Percentiles rank a stretch among this genome's conserved stretches.
These are phyloP conservation scores for Silene vulgaris DNA, from an alignment of 179 eudicot species.

Conservation along the genomic window DNA sequence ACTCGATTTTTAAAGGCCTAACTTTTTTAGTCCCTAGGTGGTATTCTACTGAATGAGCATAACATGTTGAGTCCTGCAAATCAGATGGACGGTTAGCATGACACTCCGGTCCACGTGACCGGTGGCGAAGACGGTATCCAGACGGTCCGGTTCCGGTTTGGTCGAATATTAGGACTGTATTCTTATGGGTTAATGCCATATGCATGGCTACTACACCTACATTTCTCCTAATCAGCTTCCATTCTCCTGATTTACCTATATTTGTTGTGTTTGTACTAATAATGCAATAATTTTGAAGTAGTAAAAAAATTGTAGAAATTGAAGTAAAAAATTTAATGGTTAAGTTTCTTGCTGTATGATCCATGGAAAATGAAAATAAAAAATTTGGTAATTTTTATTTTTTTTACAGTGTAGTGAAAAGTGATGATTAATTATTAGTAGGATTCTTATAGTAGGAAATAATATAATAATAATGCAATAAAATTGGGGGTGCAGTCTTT, in stretches of 20 bases:
- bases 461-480: neutral
- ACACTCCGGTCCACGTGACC: slow-evolving; percentile 30
- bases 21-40: slow-evolving; percentile 32
- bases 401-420: neutral
- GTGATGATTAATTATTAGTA: neutral
- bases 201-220: slow-evolving; percentile 65
- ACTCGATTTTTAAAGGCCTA: slow-evolving; percentile 38
- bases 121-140: slow-evolving; percentile 32
- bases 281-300: neutral
- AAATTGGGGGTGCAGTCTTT: slow-evolving; percentile 25
- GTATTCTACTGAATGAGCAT: slow-evolving; percentile 65
- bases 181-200: slow-evolving; percentile 55
- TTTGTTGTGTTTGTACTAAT: neutral
- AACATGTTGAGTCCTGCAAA: slow-evolving; percentile 39
- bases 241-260: slow-evolving; percentile 34
- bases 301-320: neutral
- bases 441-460: slow-evolving; percentile 20
- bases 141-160: slow-evolving; percentile 48
- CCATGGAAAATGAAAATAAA: slow-evolving; percentile 13
- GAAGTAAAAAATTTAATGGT: slow-evolving; percentile 3
- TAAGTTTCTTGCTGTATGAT: slow-evolving; percentile 2
- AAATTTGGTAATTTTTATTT: neutral
- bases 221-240: slow-evolving; percentile 48
- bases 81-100: slow-evolving; percentile 16
- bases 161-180: slow-evolving; percentile 50